These are phyloP conservation scores for Dactylellina sp. DNA, from an alignment of 2,329 filamentous ascomycete genomes.

Conservation along the genomic window DNA sequence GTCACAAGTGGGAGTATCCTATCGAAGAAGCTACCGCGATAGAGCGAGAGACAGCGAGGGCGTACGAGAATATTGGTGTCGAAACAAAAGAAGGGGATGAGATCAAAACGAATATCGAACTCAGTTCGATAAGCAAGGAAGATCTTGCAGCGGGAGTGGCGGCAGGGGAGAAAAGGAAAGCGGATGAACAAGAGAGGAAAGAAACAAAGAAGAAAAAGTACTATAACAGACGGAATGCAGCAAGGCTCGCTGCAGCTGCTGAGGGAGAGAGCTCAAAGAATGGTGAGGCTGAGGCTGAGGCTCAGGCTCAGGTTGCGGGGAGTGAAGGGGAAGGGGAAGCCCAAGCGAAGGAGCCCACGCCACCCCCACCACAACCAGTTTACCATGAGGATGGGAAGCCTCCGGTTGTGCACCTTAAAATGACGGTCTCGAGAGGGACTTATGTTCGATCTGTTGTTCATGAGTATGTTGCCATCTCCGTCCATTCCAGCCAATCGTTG, in stretches of 20 bases:
- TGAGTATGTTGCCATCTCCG: slow-evolving; percentile 66
- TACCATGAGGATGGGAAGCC: slow-evolving; percentile 68
- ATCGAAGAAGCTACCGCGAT: slow-evolving; percentile 79
- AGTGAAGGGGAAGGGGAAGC: slow-evolving; percentile 8
- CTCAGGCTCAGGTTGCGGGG: neutral
- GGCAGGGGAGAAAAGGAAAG: slow-evolving; percentile 32
- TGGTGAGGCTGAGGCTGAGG: slow-evolving; percentile 5
- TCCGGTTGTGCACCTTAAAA: slow-evolving; percentile 82
- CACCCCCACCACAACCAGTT: slow-evolving; percentile 44
- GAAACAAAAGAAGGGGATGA: slow-evolving; percentile 17
- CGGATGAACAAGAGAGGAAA: neutral
- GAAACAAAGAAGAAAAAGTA: slow-evolving; percentile 12
- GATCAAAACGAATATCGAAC: slow-evolving; percentile 5
- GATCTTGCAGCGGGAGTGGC: slow-evolving; percentile 13
- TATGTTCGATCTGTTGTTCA: slow-evolving; percentile 95
- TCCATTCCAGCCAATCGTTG: neutral
- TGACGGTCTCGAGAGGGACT: slow-evolving; percentile 95
- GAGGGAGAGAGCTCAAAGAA: slow-evolving; percentile 7
- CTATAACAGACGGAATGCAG: neutral
- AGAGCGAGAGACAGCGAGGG: slow-evolving; percentile 66
- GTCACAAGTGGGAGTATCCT: slow-evolving; percentile 76
- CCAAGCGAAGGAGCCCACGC: slow-evolving; percentile 31
- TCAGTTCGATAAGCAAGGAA: slow-evolving; percentile 23
- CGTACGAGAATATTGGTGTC: slow-evolving; percentile 46
- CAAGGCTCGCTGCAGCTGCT: neutral